phyloP scores from a whole-genome alignment of 2,329 filamentous ascomycete species.

The Penicillium expansum region DNA sequence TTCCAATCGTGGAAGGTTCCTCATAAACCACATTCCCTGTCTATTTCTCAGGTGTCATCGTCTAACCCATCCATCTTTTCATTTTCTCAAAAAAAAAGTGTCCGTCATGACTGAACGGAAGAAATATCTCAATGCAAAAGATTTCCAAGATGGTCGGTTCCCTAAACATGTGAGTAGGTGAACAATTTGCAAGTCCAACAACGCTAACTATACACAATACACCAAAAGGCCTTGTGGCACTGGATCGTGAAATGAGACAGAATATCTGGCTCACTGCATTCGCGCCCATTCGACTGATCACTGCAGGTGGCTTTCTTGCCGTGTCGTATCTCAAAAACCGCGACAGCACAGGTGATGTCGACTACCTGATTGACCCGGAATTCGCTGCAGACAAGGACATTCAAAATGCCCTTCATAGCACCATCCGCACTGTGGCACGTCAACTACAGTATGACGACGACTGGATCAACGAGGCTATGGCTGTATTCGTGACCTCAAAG shows the following conservation, averaged over 20 bases:
- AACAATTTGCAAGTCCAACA: too few species aligned
- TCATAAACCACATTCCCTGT: neutral
- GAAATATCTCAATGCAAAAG: neutral
- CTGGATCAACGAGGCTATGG: constrained; percentile 36
- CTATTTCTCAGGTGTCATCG: neutral
- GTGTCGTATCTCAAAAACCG: constrained; percentile 31
- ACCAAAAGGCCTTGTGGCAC: constrained; percentile 27
- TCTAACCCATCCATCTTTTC: neutral
- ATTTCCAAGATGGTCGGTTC: neutral
- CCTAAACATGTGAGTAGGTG: too few species aligned
- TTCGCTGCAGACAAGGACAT: constrained; percentile 34
- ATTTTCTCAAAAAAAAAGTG: too few species aligned
- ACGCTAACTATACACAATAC: neutral
- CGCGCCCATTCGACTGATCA: constrained; percentile 33
- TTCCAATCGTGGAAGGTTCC: neutral
- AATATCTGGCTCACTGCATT: constrained; percentile 32
- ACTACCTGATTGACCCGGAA: constrained; percentile 35
- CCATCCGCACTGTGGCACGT: constrained; percentile 25
- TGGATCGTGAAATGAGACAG: constrained; percentile 32
- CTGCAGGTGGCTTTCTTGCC: constrained; percentile 33
- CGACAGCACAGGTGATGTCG: constrained; percentile 32
- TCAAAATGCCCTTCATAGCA: constrained; percentile 25
- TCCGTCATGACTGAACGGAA: neutral
- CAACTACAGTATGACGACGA: constrained; percentile 23
- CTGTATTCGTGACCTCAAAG: constrained; percentile 29